Base-by-base conservation (phyloP, 805 yeast species). In the Barnettozyma vustinii region DNA sequence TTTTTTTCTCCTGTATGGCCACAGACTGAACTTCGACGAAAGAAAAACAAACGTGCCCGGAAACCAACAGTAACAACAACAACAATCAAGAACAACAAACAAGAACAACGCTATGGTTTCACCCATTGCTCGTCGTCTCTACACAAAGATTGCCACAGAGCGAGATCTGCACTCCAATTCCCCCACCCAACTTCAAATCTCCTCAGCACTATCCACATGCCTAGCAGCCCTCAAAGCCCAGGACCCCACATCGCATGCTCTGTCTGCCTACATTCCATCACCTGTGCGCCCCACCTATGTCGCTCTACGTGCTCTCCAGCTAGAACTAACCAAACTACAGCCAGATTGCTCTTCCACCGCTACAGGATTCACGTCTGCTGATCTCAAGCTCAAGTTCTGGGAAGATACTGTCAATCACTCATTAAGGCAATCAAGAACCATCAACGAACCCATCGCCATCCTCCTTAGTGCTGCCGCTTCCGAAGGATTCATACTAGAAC, bases 341-440 rank as follows among this genome's bases (percentile, higher is more conserved):
- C 41, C 42, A 9, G 42, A 52, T 33, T 53, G 60, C 32, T 67
- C 68, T 32, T 66, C 68, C 10, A 67, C 76, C 35, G 71, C 77
- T 1, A 61, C 30, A 43, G 67, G 67, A 5, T 36, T 61, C 5
- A 42, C 48, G 13, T 53, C 64, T 2, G 44, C 52, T 18, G 66
- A 62, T 64, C 32, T 86, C 60, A 81, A 85, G 57, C 79, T 85
- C 61, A 80, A 81, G 56, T 85, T 84, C 63, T 88, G 96, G 96
- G 73, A 80, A 52, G 85, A 84, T 45, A 70, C 77, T 50, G 50
- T 87, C 7, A 70, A 73, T 36, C 72, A 73, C 36, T 72, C 71
- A 8, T 73, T 74, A 52, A 58, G 67, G 23, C 55, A 65, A 49
- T 25, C 50, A 62, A 57, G 66, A 40, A 66, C 68, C 44, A 67